Conservation (phyloP, 768 basidiomycete genomes). For the Kwoniella pini region DNA sequence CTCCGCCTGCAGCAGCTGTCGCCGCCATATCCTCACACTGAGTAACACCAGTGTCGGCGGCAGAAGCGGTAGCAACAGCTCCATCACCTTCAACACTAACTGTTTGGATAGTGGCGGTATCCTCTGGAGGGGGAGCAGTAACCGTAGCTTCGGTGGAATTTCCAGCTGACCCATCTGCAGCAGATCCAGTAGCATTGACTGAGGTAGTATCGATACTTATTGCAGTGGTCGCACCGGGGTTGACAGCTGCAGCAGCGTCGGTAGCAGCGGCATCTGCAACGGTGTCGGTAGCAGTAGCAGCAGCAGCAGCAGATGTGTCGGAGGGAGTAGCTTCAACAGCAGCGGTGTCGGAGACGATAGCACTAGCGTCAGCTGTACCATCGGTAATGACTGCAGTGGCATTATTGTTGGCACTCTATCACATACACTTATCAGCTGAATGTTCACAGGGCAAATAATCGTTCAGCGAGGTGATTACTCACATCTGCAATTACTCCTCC, state of each 20-base stretch:
- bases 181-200: too few species aligned
- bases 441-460: not conserved
- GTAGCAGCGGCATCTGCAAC: not conserved
- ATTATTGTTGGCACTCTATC: too few species aligned
- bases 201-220: too few species aligned
- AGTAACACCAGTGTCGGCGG: not conserved
- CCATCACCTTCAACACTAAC: conserved; percentile 1
- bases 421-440: not conserved
- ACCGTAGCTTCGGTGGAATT: too few species aligned
- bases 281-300: not conserved
- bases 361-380: not conserved
- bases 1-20: not conserved
- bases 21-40: not conserved
- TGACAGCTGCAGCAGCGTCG: not conserved
- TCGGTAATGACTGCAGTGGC: not conserved
- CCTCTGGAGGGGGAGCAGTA: conserved; percentile 27
- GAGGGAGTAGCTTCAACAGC: not conserved
- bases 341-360: not conserved
- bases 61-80: not conserved
- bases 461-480: not conserved
- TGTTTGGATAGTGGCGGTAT: conserved; percentile 15
- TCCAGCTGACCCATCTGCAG: conserved; percentile 30
- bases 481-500: not conserved
- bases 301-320: conserved; percentile 2
- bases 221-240: too few species aligned